Evolutionary conservation across 345 rosid genomes (phyloP).

Genomic region (Salix arbutifolia): DNA sequence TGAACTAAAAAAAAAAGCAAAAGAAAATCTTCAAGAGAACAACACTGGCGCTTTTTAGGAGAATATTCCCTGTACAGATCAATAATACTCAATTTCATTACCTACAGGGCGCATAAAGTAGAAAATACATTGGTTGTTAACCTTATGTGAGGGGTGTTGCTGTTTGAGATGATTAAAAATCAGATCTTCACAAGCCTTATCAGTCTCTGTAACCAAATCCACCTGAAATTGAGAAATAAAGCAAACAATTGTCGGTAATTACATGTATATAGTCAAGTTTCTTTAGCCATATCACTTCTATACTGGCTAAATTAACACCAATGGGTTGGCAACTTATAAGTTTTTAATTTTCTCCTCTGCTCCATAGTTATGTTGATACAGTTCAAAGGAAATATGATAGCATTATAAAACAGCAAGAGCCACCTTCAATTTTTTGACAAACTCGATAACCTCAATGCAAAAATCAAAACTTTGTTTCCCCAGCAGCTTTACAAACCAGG

Average conservation of each 20-base stretch:
- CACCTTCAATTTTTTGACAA: background rate
- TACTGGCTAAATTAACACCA: background rate
- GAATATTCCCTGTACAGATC: background rate
- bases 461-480: background rate
- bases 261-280: background rate
- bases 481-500: background rate
- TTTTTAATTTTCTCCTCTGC: background rate
- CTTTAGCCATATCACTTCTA: background rate
- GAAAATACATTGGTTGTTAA: constrained; percentile 7
- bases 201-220: constrained; percentile 96
- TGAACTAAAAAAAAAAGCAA: constrained; percentile 48
- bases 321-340: background rate
- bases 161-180: constrained; percentile 73
- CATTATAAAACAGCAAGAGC: background rate
- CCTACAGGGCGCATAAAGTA: background rate
- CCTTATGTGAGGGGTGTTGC: constrained; percentile 71
- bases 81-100: background rate
- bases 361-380: background rate
- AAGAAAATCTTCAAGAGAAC: background rate
- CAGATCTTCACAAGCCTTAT: constrained; percentile 90
- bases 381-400: background rate
- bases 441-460: background rate
- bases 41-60: background rate
- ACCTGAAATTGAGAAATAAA: constrained; percentile 44
- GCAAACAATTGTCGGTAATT: background rate